These are phyloP conservation scores for Cercospora citrullina DNA, from an alignment of 2,329 filamentous ascomycete genomes.

Conservation along the genomic window DNA sequence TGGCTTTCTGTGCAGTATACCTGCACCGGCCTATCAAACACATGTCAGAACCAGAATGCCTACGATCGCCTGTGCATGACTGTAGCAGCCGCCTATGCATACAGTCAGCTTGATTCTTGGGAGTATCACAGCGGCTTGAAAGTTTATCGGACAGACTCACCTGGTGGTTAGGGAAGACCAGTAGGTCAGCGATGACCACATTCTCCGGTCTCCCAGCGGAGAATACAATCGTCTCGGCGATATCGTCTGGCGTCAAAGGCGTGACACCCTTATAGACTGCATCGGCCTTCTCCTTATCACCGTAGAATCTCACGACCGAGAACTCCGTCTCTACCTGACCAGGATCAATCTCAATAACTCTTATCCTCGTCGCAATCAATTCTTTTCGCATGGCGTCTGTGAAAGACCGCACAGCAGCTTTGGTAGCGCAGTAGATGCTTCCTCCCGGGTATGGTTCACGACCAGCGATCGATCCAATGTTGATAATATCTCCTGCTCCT, in stretches of 20 bases:
- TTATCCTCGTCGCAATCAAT: constrained; percentile 74
- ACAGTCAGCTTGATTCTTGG: constrained; percentile 13
- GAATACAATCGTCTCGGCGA: constrained; percentile 89
- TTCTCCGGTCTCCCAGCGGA: constrained; percentile 81
- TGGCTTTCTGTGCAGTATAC: constrained; percentile 8
- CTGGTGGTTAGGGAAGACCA: constrained; percentile 89
- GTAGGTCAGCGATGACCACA: constrained; percentile 82
- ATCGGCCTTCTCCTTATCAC: constrained; percentile 85
- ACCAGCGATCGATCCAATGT: constrained; percentile 89
- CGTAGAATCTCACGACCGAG: constrained; percentile 81
- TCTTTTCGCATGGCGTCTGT: constrained; percentile 81
- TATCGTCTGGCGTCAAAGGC: constrained; percentile 83
- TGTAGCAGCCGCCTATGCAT: constrained; percentile 21
- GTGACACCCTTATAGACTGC: constrained; percentile 84
- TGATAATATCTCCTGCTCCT: constrained; percentile 90
- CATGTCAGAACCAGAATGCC: background rate
- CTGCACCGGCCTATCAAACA: constrained; percentile 4
- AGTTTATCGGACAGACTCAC: constrained; percentile 50
- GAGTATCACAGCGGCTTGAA: constrained; percentile 47
- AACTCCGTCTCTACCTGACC: constrained; percentile 96
- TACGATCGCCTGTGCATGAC: constrained; percentile 19
- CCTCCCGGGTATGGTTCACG: constrained; percentile 82
- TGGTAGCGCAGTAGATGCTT: constrained; percentile 89
- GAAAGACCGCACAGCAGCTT: constrained; percentile 83
- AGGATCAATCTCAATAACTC: constrained; percentile 85